Base-by-base conservation (phyloP, 768 basidiomycete species). In the Lactifluus subvellereus region DNA sequence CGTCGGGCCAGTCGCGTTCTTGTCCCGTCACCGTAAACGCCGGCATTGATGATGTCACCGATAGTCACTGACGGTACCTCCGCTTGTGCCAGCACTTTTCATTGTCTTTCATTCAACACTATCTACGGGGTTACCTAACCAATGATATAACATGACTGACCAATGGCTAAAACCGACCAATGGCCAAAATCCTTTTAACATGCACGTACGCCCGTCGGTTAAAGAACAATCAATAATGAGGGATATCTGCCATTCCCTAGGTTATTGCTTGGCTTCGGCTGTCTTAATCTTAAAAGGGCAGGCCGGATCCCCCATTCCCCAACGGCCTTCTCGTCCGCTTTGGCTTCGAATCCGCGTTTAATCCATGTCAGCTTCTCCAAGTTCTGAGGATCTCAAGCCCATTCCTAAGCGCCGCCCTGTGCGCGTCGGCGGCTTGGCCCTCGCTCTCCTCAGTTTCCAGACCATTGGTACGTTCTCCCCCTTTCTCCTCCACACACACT, bases 361-460 rank as follows among this genome's bases (percentile, higher is more conserved):
- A 7, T 4, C 20, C 30, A 61, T 57, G 57, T 47, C 60, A 8
- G 18, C 45, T 7, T 45, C 27, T 6, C 35, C 47, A 6, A 59
- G 40, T 32, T 3, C 5, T 53, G 61, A 33, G 16, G 32, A 32
- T 54, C 14, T 20, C 4, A 56, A 38, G 20, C 43, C 30, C 7
- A 4, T 6, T 2, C 9, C 16, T 20, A 56, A 48, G 20, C 60
- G 67, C 18, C 43, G 40, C 30, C 32, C 67, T 16, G 0, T 58
- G 14, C 45, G 35, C 2, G 35, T 27, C 6, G 38, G 32, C 10
- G 71, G 72, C 6, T 35, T 68, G 47, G 61, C 66, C 14, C 67
- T 74, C 45, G 42, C 68, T n/a, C 11, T 69, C 9, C 65, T 74
- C 16, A 72, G 71, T 51, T 74, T 74, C 54, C 74, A 74, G 68